Percentiles rank a stretch among this genome's conserved stretches.
Conservation (phyloP, 2,329 filamentous ascomycete genomes). For the Onygenales sp. region DNA sequence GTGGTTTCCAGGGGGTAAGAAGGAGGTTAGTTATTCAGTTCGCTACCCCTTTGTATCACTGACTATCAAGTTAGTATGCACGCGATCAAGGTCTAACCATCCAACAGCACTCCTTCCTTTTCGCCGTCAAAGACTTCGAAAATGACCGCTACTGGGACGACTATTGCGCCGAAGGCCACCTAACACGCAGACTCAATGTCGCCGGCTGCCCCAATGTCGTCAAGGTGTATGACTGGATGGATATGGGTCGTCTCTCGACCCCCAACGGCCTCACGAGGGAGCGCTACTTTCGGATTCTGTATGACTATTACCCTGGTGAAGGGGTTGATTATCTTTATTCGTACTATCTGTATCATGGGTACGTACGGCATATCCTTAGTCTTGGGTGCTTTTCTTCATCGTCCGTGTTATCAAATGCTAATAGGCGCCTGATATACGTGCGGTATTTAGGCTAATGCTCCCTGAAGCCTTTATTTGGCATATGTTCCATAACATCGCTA, state of each 20-base stretch:
- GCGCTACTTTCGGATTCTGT: constrained; percentile 6
- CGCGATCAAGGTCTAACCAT: not conserved
- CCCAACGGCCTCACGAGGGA: not conserved
- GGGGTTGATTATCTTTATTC: not conserved
- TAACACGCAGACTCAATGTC: constrained; percentile 6
- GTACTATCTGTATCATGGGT: constrained; percentile 1
- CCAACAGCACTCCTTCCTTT: constrained; percentile 1
- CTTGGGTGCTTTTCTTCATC: not conserved
- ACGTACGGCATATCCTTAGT: not conserved
- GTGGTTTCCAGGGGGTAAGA: constrained; percentile 6
- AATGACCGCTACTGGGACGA: constrained; percentile 4
- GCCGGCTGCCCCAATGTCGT: constrained; percentile 7
- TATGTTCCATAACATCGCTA: constrained; percentile 5
- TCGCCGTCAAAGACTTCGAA: constrained; percentile 6
- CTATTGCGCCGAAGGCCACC: constrained; percentile 6
- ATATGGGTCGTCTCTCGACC: not conserved
- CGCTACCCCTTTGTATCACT: no score
- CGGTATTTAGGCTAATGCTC: not conserved
- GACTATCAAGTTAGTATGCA: not conserved
- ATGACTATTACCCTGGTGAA: constrained; percentile 4
- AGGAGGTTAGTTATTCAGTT: not conserved
- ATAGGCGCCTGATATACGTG: not conserved
- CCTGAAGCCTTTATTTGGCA: constrained; percentile 10
- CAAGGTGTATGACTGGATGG: constrained; percentile 8
- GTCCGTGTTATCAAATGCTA: not conserved